Base-by-base conservation (phyloP, 305 asterid genomes). In the Plantago coronopus region DNA sequence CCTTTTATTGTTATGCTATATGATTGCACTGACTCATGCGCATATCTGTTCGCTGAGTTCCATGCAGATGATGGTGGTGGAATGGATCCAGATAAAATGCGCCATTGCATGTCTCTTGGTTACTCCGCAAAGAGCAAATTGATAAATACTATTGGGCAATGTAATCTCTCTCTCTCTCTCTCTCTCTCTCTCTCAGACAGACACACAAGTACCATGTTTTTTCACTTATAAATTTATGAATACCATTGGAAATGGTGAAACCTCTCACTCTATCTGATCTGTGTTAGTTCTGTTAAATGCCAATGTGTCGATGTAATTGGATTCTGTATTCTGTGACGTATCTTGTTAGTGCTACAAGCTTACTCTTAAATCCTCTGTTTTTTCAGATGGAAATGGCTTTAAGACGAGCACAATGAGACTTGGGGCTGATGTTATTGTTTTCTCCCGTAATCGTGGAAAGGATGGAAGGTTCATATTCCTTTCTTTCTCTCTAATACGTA, bases 371-470 rank as follows among this genome's bases (percentile, higher is more conserved):
- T 57, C 31, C 70, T 51, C 34, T 66, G 55, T 34, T 16, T 76
- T n/a, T 46, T 66, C 84, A 90, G 97, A 93, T 82, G 99, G 99
- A 70, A 93, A 93, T 67, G 97, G 99, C 48, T 93, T 93, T 63
- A 93, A 93, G 83, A 93, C 97, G 11, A 93, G 99, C 78, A 89
- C 97, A 34, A 89, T 93, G 99, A 93, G 99, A 68, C 90, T 93
- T 71, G 99, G 99, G n/a, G 97, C 97, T 29, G 99, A 87, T 87
- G 99, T 87, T 40, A 87, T 93, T 72, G 99, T 93, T 29, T 85
- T 93, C 74, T 85, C 99, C 48, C 85, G 94, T 38, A 72, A 78
- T 61, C 54, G 49, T 64, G 91, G 86, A 66, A 65, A 69, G 48
- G 77, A 64, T 48, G 95, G 81, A 71, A 80, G 96, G 95, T 88